phyloP scores from a whole-genome alignment of 2,329 filamentous ascomycete genomes.

The Tolypocladium guangdongense region DNA sequence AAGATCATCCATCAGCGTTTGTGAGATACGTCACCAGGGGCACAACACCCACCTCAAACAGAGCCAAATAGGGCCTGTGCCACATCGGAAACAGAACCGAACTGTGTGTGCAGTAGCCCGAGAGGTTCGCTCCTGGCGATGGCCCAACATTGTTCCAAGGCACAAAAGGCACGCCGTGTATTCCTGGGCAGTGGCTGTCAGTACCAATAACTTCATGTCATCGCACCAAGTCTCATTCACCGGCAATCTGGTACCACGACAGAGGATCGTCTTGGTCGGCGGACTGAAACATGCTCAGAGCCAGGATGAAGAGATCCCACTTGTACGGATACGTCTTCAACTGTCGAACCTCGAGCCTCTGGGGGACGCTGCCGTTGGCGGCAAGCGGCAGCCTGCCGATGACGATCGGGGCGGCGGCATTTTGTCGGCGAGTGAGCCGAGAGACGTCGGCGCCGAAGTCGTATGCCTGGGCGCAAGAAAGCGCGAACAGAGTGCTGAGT shows the following conservation, averaged over 20 bases:
- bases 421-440: constrained; percentile 28
- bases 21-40: too few species aligned
- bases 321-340: constrained; percentile 52
- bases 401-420: constrained; percentile 24
- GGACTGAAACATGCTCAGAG: constrained; percentile 60
- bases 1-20: constrained; percentile 6
- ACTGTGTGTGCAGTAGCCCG: constrained; percentile 68
- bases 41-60: constrained; percentile 37
- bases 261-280: constrained; percentile 50
- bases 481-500: constrained; percentile 1
- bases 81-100: constrained; percentile 69
- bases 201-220: background rate
- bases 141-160: constrained; percentile 42
- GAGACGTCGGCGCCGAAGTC: constrained; percentile 39
- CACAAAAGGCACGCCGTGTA: constrained; percentile 64
- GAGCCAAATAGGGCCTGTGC: constrained; percentile 69
- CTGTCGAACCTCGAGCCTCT: constrained; percentile 57
- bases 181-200: constrained; percentile 36
- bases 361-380: constrained; percentile 27
- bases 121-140: constrained; percentile 37
- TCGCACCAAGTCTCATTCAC: constrained; percentile 30
- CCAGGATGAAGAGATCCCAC: constrained; percentile 70
- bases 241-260: constrained; percentile 71
- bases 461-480: constrained; percentile 23
- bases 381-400: constrained; percentile 30